Evolutionary conservation across 305 asterid species (phyloP).

Genomic region (Fraxinus platypoda): DNA sequence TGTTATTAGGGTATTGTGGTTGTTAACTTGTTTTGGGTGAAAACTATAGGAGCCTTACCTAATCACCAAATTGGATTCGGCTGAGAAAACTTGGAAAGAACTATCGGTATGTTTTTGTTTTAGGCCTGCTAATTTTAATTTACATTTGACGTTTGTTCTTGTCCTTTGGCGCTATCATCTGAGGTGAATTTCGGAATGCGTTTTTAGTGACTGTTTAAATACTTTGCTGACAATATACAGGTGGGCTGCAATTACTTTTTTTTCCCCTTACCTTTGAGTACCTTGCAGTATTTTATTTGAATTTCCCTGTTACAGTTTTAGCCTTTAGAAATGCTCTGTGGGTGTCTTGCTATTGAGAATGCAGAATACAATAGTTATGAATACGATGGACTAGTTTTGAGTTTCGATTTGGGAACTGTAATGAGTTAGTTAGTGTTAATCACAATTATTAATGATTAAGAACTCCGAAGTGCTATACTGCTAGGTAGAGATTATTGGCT

Average conservation of each 20-base stretch:
- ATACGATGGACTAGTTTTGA: neutral
- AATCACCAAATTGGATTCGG: slow-evolving; percentile 82
- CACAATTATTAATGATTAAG: neutral
- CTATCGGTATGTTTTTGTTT: slow-evolving; percentile 60
- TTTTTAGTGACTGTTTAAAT: neutral
- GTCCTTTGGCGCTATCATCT: neutral
- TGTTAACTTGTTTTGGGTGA: slow-evolving; percentile 23
- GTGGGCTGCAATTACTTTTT: neutral
- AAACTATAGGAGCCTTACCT: slow-evolving; percentile 77
- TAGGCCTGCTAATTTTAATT: neutral
- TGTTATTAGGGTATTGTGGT: slow-evolving; percentile 1
- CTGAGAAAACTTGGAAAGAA: slow-evolving; percentile 91
- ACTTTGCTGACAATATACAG: neutral
- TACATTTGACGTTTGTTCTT: neutral
- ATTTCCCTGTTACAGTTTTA: neutral
- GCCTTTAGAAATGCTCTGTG: neutral
- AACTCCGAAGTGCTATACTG: neutral
- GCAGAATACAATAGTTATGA: neutral
- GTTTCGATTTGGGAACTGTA: neutral
- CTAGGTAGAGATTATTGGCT: neutral
- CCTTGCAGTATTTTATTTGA: neutral
- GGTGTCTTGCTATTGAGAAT: neutral
- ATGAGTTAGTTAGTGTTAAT: neutral
- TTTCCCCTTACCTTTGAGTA: neutral
- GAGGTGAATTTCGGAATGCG: neutral